Percentiles rank a stretch among this genome's conserved stretches.
These are phyloP conservation scores for Hemileccinum impolitum DNA, from an alignment of 768 basidiomycete species.

Conservation along the genomic window DNA sequence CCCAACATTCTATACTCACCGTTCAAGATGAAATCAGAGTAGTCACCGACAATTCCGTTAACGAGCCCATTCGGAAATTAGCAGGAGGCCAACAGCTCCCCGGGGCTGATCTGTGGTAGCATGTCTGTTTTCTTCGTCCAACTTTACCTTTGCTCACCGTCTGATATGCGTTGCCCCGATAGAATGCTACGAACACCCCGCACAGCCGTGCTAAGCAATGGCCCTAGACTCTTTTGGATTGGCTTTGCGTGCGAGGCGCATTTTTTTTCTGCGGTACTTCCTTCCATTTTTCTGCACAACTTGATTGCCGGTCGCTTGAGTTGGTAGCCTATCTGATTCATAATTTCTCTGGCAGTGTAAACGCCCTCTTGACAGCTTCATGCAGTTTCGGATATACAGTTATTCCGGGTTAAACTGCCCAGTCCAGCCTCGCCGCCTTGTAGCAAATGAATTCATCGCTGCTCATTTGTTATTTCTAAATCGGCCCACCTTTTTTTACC, in stretches of 20 bases:
- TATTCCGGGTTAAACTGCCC: neutral
- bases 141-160: too few relatives aligned
- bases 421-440: neutral
- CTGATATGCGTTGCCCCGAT: too few relatives aligned
- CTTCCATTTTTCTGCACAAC: neutral
- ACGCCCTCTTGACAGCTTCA: neutral
- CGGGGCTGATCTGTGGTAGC: neutral
- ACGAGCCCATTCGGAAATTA: neutral
- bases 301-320: conserved; percentile 6
- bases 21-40: neutral
- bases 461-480: neutral
- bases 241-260: neutral
- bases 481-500: conserved; percentile 1
- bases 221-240: too few relatives aligned
- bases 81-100: neutral
- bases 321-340: neutral
- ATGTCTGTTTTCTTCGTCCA: neutral
- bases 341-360: neutral
- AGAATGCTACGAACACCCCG: too few relatives aligned
- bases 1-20: too few relatives aligned
- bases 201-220: too few relatives aligned
- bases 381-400: conserved; percentile 6
- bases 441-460: too few relatives aligned
- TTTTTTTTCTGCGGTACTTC: neutral
- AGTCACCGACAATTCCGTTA: neutral